Evolutionary conservation across 2,329 filamentous ascomycete species (phyloP), one percentile per base, ranked within the genome.

Genomic region (Venturia carpophila): DNA sequence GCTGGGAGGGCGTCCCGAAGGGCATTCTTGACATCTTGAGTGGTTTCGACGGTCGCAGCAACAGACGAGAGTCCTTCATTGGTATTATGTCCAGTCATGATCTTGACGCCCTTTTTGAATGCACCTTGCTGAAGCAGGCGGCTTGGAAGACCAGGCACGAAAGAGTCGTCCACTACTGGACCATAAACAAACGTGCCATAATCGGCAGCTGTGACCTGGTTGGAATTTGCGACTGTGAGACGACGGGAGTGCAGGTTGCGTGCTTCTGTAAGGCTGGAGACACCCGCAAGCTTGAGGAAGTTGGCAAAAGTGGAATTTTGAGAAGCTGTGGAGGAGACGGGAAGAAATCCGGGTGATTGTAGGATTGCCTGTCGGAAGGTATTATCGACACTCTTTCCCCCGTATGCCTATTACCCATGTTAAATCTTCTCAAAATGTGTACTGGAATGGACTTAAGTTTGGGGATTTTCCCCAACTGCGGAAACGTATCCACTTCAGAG

Each of bases 11-110:
- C 62, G 15, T 6, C 43, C 13, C 64, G 63, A 27, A 79, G 62
- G 21, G 71, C 70, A 2, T 55, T 63, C 30, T 66, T 64, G 43
- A 78, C 71, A 3, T 67, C 70, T 13, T 69, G 70, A 37, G 75
- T 69, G 45, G 73, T 74, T 34, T 71, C 68, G 64, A 77, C 70
- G 65, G 71, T 75, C 0, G 76, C 74, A 5, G 74, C 71, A 1
- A 78, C 79, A 70, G 81, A 81, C 3, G 77, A 70, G 0, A 77
- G 68, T 45, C 79, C 79, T 70, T 82, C 79, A 61, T 79, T 69
- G 2, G 75, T 69, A 63, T 80, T 81, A 70, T 81, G 78, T 24
- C 74, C 74, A 11, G 73, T 71, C 71, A 77, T 73, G 15, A 77
- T 68, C 0, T 68, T 68, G 9, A 77, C 68, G 11, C 69, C 65